These are phyloP conservation scores for Lentinula guzmanii DNA, from an alignment of 768 basidiomycete species.

Conservation along the genomic window DNA sequence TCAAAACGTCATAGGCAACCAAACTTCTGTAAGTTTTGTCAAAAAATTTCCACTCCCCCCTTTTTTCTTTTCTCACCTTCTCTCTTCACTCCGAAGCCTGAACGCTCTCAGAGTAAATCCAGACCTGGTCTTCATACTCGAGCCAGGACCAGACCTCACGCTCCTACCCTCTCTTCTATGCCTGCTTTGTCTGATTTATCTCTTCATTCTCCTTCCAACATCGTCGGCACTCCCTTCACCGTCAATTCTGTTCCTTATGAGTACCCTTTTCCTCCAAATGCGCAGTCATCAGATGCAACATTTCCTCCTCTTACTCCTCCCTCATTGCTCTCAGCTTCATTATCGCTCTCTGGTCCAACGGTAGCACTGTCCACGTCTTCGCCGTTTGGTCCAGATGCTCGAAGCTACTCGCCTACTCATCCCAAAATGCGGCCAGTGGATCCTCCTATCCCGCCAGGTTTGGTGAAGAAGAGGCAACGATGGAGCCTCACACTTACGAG, in stretches of 20 bases:
- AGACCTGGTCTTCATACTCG: neutral
- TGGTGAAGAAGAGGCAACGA: neutral
- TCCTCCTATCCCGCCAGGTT: slow-evolving; percentile 1
- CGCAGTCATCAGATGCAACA: neutral
- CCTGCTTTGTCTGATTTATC: neutral
- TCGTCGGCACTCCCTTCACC: slow-evolving; percentile 5
- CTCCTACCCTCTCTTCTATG: neutral
- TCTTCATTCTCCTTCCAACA: slow-evolving; percentile 4
- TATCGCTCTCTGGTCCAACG: neutral
- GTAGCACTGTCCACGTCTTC: neutral
- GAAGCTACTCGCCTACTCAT: slow-evolving; percentile 1
- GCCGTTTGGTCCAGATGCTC: neutral
- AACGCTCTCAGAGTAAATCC: neutral
- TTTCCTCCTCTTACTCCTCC: slow-evolving; percentile 1
- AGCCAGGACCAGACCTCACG: neutral
- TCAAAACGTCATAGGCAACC: neutral
- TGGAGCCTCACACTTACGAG: slow-evolving; percentile 1
- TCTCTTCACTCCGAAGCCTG: neutral
- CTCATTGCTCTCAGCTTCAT: neutral
- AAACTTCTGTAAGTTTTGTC: neutral
- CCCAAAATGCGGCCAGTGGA: neutral
- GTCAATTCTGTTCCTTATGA: neutral
- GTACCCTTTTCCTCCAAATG: slow-evolving; percentile 1
- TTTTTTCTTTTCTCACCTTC: neutral
- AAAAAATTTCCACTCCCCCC: neutral